phyloP scores from a whole-genome alignment of 1,284 basidiomycete genomes.

The Sanghuangporus sanghuang region DNA sequence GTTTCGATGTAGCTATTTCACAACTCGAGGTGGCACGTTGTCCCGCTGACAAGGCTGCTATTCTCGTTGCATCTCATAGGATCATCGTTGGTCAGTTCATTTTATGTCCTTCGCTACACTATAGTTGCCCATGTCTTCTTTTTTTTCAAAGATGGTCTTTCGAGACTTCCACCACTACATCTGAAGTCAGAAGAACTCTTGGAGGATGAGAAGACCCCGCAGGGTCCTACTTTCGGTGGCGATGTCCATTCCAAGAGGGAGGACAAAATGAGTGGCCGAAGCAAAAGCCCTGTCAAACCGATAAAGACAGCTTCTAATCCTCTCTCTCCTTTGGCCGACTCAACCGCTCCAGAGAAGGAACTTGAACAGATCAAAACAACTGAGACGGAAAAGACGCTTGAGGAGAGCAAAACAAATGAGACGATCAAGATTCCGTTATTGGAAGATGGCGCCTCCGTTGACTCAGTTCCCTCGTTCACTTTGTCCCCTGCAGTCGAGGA shows the following conservation, averaged over 20 bases:
- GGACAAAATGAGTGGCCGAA: conserved; percentile 20
- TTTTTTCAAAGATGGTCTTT: conserved; percentile 53
- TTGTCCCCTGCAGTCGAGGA: neutral
- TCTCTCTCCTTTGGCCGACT: neutral
- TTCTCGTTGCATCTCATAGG: conserved; percentile 81
- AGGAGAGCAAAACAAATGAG: conserved; percentile 5
- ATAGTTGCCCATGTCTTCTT: neutral
- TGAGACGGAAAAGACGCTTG: neutral
- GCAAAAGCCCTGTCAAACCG: conserved; percentile 20
- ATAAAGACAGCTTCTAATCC: conserved; percentile 10
- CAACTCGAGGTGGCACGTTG: conserved; percentile 57
- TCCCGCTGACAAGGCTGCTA: conserved; percentile 74
- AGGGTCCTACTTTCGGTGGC: conserved; percentile 25
- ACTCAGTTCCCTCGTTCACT: neutral
- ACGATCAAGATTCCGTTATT: conserved; percentile 3
- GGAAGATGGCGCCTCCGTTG: conserved; percentile 7
- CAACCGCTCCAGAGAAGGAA: neutral
- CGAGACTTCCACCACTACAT: conserved; percentile 57
- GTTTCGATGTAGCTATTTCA: conserved; percentile 50
- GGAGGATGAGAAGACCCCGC: conserved; percentile 31
- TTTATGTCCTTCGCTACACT: neutral
- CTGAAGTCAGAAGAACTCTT: conserved; percentile 56
- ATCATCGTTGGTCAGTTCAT: conserved; percentile 63
- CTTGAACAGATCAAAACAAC: neutral
- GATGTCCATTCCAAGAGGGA: conserved; percentile 20